These are phyloP conservation scores for Rheum nobile DNA, from an alignment of 148 eudicot genomes.

Conservation along the genomic window DNA sequence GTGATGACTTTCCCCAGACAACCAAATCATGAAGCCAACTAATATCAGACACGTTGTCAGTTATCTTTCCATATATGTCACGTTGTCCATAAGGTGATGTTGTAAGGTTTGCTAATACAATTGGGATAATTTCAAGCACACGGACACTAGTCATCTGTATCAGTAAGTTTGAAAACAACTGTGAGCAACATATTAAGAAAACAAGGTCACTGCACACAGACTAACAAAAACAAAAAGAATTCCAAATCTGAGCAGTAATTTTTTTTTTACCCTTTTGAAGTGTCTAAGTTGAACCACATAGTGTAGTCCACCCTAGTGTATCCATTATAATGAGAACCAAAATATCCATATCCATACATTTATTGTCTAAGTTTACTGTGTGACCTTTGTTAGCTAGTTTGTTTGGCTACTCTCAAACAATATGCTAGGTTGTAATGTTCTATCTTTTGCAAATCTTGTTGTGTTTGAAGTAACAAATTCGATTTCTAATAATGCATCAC, in stretches of 20 bases:
- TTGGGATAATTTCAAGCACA: slow-evolving; percentile 68
- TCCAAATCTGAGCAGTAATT: neutral
- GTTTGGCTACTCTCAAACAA: no score
- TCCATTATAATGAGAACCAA: neutral
- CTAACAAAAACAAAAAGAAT: neutral
- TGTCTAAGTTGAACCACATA: neutral
- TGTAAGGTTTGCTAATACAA: slow-evolving; percentile 41
- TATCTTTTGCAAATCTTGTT: no score
- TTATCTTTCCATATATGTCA: slow-evolving; percentile 19
- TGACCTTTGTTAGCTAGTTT: neutral
- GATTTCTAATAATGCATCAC: no score
- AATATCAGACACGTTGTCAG: slow-evolving; percentile 17
- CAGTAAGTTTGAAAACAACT: slow-evolving; percentile 7
- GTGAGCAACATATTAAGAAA: neutral
- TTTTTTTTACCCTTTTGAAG: neutral
- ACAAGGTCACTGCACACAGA: neutral
- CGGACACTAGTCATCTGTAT: slow-evolving; percentile 95
- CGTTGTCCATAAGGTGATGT: slow-evolving; percentile 17
- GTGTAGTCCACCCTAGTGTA: neutral
- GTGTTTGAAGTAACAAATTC: no score
- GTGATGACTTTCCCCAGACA: slow-evolving; percentile 81
- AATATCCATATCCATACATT: no score
- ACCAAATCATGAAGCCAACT: slow-evolving; percentile 82
- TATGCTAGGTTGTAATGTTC: no score
- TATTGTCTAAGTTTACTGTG: neutral